Conservation (phyloP, 768 basidiomycete genomes). For the Rhizopogon sp. region DNA sequence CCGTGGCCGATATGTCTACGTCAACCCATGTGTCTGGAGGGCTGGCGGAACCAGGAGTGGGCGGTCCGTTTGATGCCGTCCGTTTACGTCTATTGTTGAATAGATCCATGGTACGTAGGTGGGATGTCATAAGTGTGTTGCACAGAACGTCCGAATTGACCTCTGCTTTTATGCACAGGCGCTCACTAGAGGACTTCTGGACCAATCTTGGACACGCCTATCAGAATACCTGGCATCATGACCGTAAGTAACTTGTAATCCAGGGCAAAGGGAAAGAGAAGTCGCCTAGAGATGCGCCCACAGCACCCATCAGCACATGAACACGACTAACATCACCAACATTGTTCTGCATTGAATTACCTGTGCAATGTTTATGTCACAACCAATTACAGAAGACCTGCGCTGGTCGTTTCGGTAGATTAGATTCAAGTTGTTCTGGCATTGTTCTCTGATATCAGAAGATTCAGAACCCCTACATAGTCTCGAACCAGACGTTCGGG, state of each 20-base stretch:
- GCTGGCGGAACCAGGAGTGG: not conserved
- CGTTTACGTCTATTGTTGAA: not conserved
- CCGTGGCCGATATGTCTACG: conserved; percentile 22
- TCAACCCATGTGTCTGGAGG: conserved; percentile 8
- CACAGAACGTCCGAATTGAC: not conserved
- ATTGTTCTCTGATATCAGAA: not conserved
- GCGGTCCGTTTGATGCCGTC: not conserved
- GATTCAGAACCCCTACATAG: too few species aligned
- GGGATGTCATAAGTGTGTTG: not conserved
- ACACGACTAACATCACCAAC: not conserved
- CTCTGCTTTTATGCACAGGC: not conserved
- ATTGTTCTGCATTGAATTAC: not conserved
- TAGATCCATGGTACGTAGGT: not conserved
- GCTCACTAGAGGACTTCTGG: too few species aligned
- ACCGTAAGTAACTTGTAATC: not conserved
- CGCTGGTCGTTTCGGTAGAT: not conserved
- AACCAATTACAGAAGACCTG: not conserved
- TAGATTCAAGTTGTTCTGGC: not conserved
- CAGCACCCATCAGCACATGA: not conserved
- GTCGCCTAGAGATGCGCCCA: not conserved
- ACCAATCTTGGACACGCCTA: not conserved
- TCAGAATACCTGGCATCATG: not conserved
- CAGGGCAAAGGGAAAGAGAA: not conserved
- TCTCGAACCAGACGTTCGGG: too few species aligned
- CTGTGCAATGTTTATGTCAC: not conserved